Evolutionary conservation across 495 filamentous ascomycete genomes (phyloP), one percentile per base, ranked within the genome.

Genomic region (Penicillium psychrofluorescens): DNA sequence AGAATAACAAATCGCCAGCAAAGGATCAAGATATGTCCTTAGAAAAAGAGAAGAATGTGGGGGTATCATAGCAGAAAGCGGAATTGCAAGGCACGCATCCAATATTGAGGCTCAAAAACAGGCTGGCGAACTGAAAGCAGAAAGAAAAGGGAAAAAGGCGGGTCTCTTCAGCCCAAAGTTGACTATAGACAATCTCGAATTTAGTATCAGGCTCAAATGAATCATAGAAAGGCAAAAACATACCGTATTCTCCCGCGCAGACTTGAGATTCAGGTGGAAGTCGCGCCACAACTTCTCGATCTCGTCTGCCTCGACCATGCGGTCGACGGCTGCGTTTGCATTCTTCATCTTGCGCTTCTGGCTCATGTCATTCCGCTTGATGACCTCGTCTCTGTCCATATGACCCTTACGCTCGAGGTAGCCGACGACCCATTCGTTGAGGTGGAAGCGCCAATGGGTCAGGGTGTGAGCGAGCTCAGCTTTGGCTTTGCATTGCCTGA

Each of bases 371-470:
- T 74, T 78, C 8, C 80, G 67, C 49, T 76, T 59, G 4, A 83
- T 55, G 15, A 86, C 65, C 40, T 78, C 72, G 3, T 73, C 57
- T 7, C 76, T 62, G 0, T 59, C 58, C 29, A 76, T 58, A 44
- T 80, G 71, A 9, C 83, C 83, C 38, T 76, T 64, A 10, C 53
- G 52, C 6, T 64, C 55, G 5, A 92, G 75, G 41, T 76, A 77
- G 11, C 78, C 68, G 11, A 84, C 68, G 4, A 89, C 81, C 73
- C 72, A 84, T 47, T 84, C 71, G 47, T 86, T 83, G 35, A 91
- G 78, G 29, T 79, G 76, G 52, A 76, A 76, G 35, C 84, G 82
- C 87, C 87, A 92, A 61, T 92, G 87, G 1, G 74, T 71, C 2
- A 91, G 68, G 0, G 70, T 73, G 51, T 91, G 87, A 0, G 83